A percentile compares a stretch with the other conserved stretches of the same genome.
Conservation (phyloP, 108 stramenopile genomes). For the Fistulifera solaris region DNA sequence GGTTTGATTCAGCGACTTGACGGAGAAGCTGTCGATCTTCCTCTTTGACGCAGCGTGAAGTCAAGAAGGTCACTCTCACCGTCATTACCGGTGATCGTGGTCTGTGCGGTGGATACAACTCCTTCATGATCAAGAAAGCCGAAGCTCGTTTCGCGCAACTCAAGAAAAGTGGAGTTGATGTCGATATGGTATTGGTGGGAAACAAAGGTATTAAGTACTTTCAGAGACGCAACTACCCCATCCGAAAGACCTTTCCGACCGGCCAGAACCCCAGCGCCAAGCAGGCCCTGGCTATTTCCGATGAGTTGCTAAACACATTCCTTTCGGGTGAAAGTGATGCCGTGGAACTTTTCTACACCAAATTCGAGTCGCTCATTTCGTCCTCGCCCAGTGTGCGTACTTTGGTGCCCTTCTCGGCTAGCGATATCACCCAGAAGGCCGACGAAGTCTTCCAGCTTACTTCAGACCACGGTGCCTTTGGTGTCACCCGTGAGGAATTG, state of each 20-base stretch:
- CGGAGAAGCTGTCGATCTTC: conserved; percentile 83
- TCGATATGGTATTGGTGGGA: conserved; percentile 83
- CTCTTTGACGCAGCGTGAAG: conserved; percentile 90
- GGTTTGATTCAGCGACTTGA: conserved; percentile 80
- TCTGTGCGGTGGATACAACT: conserved; percentile 95
- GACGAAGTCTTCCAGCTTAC: conserved; percentile 96
- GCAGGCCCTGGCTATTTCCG: conserved; percentile 84
- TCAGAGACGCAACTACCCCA: conserved; percentile 63
- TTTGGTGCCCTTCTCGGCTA: conserved; percentile 91
- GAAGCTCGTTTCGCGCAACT: conserved; percentile 84
- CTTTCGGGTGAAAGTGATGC: conserved; percentile 90
- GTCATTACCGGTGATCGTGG: conserved; percentile 92
- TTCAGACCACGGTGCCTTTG: conserved; percentile 71
- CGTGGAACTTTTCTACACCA: conserved; percentile 94
- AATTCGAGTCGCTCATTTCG: conserved; percentile 90
- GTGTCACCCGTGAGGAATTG: conserved; percentile 71
- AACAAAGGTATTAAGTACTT: conserved; percentile 90
- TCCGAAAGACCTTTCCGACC: conserved; percentile 70
- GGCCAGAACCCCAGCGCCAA: conserved; percentile 88
- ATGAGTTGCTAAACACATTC: conserved; percentile 85
- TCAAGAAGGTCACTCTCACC: conserved; percentile 90
- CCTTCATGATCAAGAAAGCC: conserved; percentile 94
- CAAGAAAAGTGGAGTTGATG: conserved; percentile 67
- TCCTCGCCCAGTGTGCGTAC: conserved; percentile 85
- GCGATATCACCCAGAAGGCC: conserved; percentile 81